These are phyloP conservation scores for Austropuccinia psidii DNA, from an alignment of 1,284 basidiomycete genomes.

Conservation along the genomic window DNA sequence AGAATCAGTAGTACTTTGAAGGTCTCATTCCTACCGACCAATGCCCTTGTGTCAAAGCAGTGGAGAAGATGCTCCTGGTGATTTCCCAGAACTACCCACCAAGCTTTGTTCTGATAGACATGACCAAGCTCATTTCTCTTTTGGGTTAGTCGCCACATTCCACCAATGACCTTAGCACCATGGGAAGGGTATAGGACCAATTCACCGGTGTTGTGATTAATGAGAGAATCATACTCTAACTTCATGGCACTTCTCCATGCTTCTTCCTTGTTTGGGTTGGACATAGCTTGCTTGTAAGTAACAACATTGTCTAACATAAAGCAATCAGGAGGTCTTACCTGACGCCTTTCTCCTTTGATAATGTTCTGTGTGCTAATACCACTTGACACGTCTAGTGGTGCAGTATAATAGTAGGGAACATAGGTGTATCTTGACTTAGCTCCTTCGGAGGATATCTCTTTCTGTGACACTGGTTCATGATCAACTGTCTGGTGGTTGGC, in stretches of 20 bases:
- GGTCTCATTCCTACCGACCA: not conserved
- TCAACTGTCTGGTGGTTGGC: too few relatives aligned
- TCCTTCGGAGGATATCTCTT: too few relatives aligned
- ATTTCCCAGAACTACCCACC: not conserved
- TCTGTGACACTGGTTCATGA: too few relatives aligned
- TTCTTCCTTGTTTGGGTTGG: too few relatives aligned
- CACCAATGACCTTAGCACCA: not conserved
- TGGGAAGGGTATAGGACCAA: too few relatives aligned
- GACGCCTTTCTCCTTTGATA: too few relatives aligned
- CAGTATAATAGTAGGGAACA: too few relatives aligned
- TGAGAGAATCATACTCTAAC: not conserved
- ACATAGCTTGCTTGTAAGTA: not conserved
- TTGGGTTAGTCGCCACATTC: not conserved
- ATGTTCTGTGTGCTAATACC: too few relatives aligned
- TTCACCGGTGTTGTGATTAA: not conserved
- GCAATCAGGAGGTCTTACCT: too few relatives aligned
- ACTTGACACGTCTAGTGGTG: too few relatives aligned
- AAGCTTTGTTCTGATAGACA: not conserved
- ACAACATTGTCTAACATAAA: not conserved
- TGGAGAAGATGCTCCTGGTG: not conserved
- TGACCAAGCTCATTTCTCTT: not conserved
- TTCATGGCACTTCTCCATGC: not conserved
- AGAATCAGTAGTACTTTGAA: not conserved
- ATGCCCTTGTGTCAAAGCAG: not conserved
- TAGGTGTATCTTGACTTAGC: too few relatives aligned